Base-by-base conservation (phyloP, 371 early-diverging fungal species). In the Saksenaea vasiformis region DNA sequence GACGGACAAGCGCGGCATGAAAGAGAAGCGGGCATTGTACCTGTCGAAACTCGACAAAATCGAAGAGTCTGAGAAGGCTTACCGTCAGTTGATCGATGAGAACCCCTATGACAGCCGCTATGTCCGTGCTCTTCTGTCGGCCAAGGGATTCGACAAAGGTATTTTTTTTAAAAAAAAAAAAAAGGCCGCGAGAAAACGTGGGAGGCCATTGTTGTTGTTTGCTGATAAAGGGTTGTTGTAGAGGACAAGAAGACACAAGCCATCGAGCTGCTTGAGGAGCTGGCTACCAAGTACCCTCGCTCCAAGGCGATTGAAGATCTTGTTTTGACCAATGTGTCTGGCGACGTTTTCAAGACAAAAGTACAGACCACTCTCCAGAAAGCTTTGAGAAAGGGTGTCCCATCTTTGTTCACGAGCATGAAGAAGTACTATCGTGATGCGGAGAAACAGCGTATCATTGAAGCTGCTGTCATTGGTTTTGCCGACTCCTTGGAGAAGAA, bases 321-420 rank as follows among this genome's bases (percentile, higher is more conserved):
- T 44, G 91, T 93, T 10, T 84, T 98, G 5, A 76, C 86, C 3
- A 88, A 89, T 70, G 86, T 89, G 24, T 73, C 79, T 15, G 97
- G 93, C 58, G 87, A 89, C 14, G 66, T 75, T 24, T 97, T 98
- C 80, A 80, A 77, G 24, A 59, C 62, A 22, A 74, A 79, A 58
- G 86, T 87, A 1, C 90, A 88, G 38, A 75, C 70, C 24, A 88
- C 91, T 62, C 77, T 94, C 14, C 87, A 86, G 53, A 80, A 73
- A 17, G 85, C 87, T 53, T 85, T 98, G 65, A 85, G 91, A 65
- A 95, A 95, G 79, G 96, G 97, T 35, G 91, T 97, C 3, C 97
- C 97, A 3, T 96, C 97, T 1, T 71, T 96, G 55, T 97, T 96
- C 68, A 85, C 87, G 54, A 90, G 86, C 70, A 74, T 95, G 68